A percentile compares a stretch with the other conserved stretches of the same genome.
Evolutionary conservation across 352 stramenopile species (phyloP).

Genomic region (Phytophthora cryptogea): DNA sequence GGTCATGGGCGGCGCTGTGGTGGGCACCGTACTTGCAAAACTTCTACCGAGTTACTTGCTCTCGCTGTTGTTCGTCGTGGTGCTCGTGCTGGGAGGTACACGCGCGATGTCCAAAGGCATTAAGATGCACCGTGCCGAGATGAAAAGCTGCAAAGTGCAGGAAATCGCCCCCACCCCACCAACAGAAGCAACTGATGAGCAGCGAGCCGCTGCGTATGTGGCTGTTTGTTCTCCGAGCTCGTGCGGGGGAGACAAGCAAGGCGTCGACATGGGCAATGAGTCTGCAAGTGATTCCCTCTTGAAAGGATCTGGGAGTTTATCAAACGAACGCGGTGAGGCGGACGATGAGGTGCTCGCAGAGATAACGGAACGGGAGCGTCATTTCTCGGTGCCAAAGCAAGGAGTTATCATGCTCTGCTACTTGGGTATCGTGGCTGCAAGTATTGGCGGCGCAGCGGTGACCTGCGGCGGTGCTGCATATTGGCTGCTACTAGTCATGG

Average conservation of each 20-base stretch:
- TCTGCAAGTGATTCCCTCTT: conserved; percentile 17
- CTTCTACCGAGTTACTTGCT: conserved; percentile 60
- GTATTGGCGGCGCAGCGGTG: conserved; percentile 33
- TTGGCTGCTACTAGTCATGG: conserved; percentile 47
- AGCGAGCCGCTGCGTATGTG: conserved; percentile 10
- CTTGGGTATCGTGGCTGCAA: conserved; percentile 37
- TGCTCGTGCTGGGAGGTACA: conserved; percentile 41
- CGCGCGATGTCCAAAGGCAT: conserved; percentile 32
- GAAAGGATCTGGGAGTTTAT: conserved; percentile 22
- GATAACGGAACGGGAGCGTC: conserved; percentile 35
- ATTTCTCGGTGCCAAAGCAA: conserved; percentile 44
- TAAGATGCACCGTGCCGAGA: conserved; percentile 35
- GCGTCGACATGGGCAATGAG: neutral
- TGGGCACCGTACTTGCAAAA: conserved; percentile 54
- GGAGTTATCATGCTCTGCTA: conserved; percentile 44
- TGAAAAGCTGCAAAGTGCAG: conserved; percentile 28
- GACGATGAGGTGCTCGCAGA: conserved; percentile 20
- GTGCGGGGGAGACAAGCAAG: conserved; percentile 5
- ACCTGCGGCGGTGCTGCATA: conserved; percentile 41
- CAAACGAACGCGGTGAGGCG: conserved; percentile 9
- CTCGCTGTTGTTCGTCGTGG: conserved; percentile 53
- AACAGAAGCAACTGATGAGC: conserved; percentile 4
- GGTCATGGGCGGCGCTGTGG: conserved; percentile 60
- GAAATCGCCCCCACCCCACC: conserved; percentile 9
- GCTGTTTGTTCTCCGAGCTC: conserved; percentile 16